Base-by-base conservation (phyloP, 352 stramenopile species). In the Phytophthora hibernalis region DNA sequence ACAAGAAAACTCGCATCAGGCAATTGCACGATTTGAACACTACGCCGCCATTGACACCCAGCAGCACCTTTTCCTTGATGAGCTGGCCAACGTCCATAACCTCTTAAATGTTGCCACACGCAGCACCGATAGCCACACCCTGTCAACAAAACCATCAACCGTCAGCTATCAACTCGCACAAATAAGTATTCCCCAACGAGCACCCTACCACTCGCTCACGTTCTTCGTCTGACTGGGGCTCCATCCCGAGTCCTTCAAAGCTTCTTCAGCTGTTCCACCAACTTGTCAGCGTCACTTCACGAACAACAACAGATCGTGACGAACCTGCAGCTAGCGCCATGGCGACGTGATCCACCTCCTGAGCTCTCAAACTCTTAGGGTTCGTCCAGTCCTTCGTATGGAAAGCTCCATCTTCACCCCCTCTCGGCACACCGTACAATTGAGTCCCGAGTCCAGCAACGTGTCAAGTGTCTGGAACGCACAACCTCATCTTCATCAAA, bases 331-430 rank as follows among this genome's bases (percentile, higher is more conserved):
- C 87, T 24, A 97, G 65, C 1, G 88, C 83, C 43, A 91, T 97
- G 12, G 80, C 80, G 55, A 97, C 95, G 54, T 96, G 96, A 65
- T 95, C 77, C 45, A 93, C 81, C 43, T 93, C 81, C 57, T 96
- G 83, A 24, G 80, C 83, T 22, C 85, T 78, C n/a, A 86, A 54
- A 45, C 83, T 87, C 66, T 87, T 88, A 7, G 77, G 62, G 43
- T 93, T 90, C 61, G 91, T 61, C 68, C 75, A 92, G 30, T 94
- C 87, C 31, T 84, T 85, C 8, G 76, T 72, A 47, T 76, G 75
- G 57, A 96, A 95, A 1, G 70, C 71, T 21, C 83, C 66, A 3
- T 79, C 74, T 9, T 57, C 77, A 37, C 83, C 74, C 8, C 80
- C 82, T 44, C 83, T 76, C 24, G 89, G 89, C 49, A 96, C 61